Conservation (phyloP, 2,329 filamentous ascomycete genomes). For the Pseudogymnoascus sp. region DNA sequence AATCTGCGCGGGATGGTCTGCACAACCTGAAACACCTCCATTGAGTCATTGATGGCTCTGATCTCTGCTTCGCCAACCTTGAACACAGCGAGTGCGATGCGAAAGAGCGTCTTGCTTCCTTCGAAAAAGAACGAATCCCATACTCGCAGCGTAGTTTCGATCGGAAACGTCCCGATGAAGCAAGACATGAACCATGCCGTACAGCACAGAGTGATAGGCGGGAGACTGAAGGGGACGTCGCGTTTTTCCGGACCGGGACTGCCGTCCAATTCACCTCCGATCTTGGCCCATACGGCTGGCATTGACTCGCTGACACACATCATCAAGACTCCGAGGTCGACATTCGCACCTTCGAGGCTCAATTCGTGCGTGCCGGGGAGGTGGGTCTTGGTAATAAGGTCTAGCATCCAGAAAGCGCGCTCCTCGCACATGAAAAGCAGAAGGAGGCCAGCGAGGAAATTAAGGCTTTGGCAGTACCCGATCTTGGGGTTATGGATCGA, state of each 20-base stretch:
- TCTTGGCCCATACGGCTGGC: slow-evolving; percentile 78
- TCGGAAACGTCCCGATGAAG: slow-evolving; percentile 85
- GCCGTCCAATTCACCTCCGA: slow-evolving; percentile 65
- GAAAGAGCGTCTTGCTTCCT: slow-evolving; percentile 87
- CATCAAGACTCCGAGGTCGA: slow-evolving; percentile 92
- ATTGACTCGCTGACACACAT: slow-evolving; percentile 72
- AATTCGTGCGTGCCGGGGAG: slow-evolving; percentile 88
- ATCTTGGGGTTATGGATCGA: slow-evolving; percentile 84
- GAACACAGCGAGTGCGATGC: slow-evolving; percentile 84
- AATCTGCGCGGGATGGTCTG: slow-evolving; percentile 76
- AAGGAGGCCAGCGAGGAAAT: slow-evolving; percentile 85
- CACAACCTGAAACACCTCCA: slow-evolving; percentile 93
- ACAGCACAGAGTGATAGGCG: slow-evolving; percentile 84
- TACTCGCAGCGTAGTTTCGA: slow-evolving; percentile 82
- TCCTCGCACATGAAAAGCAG: slow-evolving; percentile 86
- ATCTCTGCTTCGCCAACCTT: slow-evolving; percentile 80
- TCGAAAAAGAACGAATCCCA: slow-evolving; percentile 98
- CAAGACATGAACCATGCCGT: slow-evolving; percentile 98
- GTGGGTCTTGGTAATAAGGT: slow-evolving; percentile 81
- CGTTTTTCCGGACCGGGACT: slow-evolving; percentile 22
- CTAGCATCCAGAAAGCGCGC: slow-evolving; percentile 85
- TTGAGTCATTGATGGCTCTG: slow-evolving; percentile 69
- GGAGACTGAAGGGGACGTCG: slow-evolving; percentile 44
- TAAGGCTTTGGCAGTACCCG: slow-evolving; percentile 91
- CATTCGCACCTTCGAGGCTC: slow-evolving; percentile 83